Conservation (phyloP, 2,329 filamentous ascomycete species). For the Fusarium sp. region DNA sequence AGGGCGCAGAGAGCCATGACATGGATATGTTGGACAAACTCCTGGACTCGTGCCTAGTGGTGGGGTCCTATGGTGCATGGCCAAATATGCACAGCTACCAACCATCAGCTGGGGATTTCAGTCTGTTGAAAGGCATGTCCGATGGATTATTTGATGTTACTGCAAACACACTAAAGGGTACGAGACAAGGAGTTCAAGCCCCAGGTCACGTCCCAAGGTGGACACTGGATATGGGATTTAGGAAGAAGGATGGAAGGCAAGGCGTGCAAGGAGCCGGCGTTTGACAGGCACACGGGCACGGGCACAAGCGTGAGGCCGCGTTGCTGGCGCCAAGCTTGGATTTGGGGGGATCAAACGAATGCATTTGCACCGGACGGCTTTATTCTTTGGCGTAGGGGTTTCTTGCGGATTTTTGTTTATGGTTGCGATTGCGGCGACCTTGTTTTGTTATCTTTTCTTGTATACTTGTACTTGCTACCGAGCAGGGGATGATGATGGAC, state of each 20-base stretch:
- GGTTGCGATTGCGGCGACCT: constrained; percentile 7
- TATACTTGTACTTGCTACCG: constrained; percentile 37
- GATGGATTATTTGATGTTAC: neutral
- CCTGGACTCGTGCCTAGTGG: neutral
- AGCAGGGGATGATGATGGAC: constrained; percentile 2
- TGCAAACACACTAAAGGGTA: neutral
- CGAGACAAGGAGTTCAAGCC: neutral
- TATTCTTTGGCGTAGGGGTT: constrained; percentile 41
- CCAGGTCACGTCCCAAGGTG: neutral
- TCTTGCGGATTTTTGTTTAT: constrained; percentile 16
- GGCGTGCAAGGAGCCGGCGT: constrained; percentile 42
- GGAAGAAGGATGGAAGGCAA: constrained; percentile 28
- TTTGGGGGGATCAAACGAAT: constrained; percentile 28
- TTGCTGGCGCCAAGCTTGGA: constrained; percentile 19
- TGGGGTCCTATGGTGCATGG: neutral
- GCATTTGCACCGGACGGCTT: constrained; percentile 43
- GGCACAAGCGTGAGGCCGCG: constrained; percentile 19
- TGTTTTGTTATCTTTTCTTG: constrained; percentile 17
- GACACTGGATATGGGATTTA: constrained; percentile 4
- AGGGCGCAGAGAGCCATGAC: neutral
- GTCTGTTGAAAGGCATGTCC: neutral
- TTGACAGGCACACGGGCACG: constrained; percentile 33
- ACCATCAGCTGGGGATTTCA: neutral
- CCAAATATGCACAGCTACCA: neutral
- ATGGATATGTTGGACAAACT: neutral